Evolutionary conservation across 495 filamentous ascomycete genomes (phyloP), one percentile per base, ranked within the genome.

Genomic region (Pseudotulostoma volvatum): DNA sequence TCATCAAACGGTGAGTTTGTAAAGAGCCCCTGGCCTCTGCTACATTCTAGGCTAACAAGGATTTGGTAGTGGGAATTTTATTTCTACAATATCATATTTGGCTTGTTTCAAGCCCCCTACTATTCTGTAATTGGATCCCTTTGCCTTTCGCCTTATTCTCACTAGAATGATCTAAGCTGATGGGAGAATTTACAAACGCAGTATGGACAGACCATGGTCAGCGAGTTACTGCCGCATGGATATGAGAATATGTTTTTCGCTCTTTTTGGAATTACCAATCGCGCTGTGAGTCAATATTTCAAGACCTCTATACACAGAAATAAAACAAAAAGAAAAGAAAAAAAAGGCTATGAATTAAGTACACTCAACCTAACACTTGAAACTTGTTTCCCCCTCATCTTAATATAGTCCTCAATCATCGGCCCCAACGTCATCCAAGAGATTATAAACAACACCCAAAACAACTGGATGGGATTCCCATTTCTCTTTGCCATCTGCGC

Each of bases 161-260:
- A n/a, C n/a, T n/a, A n/a, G n/a, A n/a, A n/a, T n/a, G n/a, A n/a
- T n/a, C n/a, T n/a, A n/a, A n/a, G n/a, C n/a, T n/a, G n/a, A n/a
- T n/a, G n/a, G n/a, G 23, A 28, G 11, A 28, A 28, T 11, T 11
- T 5, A 36, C 1, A 5, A 39, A 28, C 2, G 18, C 38, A 64
- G 56, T 70, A 70, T 39, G 56, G 62, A 7, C 66, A 70, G 56
- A 70, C 63, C 14, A 68, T 70, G 66, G 67, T 70, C 36, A 64
- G 59, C 31, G 65, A 70, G 34, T 54, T 70, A 8, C 67, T 63
- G 43, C 66, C 66, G 1, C 52, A 52, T 3, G 65, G 66, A 8
- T 68, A 66, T 34, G 66, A 70, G 39, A 68, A 68, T 21, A 65
- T 70, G 60, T 68, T 70, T 45, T 70, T 70, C 31, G 61, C 63